Evolutionary conservation across 495 filamentous ascomycete species (phyloP).

Genomic region (Echria macrotheca): DNA sequence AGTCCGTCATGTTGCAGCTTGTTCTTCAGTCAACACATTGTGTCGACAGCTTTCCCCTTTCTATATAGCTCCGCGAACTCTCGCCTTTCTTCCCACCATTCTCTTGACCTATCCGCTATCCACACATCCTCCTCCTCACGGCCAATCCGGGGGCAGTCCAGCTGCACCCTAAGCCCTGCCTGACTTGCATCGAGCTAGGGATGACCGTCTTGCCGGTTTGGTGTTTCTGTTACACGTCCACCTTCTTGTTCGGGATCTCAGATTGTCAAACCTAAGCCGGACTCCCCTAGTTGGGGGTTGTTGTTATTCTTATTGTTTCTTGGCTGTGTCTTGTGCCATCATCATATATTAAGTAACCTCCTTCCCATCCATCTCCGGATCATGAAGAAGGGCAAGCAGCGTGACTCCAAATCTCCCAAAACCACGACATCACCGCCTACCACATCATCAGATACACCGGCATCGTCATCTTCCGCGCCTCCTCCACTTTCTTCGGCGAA

Average conservation of each 20-base stretch:
- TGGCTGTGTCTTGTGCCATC: conserved; percentile 11
- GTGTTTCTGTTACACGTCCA: conserved; percentile 1
- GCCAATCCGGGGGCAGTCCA: conserved; percentile 12
- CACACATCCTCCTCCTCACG: too few relatives aligned
- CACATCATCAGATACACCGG: not conserved
- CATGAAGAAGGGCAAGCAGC: conserved; percentile 26
- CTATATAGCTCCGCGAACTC: conserved; percentile 30
- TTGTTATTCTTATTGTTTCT: too few relatives aligned
- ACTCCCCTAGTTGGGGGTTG: not conserved
- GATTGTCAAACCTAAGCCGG: not conserved
- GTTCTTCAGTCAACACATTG: too few relatives aligned
- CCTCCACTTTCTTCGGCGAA: conserved; percentile 1
- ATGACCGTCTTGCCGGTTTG: conserved; percentile 15
- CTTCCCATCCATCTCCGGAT: conserved; percentile 1
- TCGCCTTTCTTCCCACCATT: conserved; percentile 3
- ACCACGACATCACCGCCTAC: conserved; percentile 1
- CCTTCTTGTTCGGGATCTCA: conserved; percentile 1
- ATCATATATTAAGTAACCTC: conserved; percentile 1
- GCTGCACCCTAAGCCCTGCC: conserved; percentile 1
- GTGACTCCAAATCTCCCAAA: too few relatives aligned
- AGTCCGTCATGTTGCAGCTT: too few relatives aligned
- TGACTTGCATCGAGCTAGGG: conserved; percentile 10
- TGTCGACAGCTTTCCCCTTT: conserved; percentile 19
- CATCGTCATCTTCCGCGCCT: conserved; percentile 2
- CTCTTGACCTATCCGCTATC: not conserved